phyloP scores from a whole-genome alignment of 305 asterid species.

The Fraxinus velutina region DNA sequence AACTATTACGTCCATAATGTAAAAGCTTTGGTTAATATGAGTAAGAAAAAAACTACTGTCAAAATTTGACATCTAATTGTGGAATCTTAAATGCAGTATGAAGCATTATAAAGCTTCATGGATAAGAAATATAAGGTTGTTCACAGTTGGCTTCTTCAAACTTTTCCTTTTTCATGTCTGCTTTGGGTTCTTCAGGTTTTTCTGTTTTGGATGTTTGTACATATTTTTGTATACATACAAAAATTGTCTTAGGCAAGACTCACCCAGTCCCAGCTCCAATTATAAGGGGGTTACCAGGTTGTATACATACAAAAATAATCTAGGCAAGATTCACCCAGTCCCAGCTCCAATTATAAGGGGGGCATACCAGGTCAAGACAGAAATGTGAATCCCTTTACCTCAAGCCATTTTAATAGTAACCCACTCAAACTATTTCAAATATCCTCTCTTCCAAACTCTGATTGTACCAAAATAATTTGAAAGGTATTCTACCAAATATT shows the following conservation, averaged over 20 bases:
- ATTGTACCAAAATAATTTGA: not conserved
- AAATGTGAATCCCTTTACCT: not conserved
- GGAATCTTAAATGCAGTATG: not conserved
- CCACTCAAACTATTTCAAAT: conserved; percentile 13
- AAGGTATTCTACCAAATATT: not conserved
- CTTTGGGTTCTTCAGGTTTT: not conserved
- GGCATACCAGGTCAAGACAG: not conserved
- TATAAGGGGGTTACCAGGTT: not conserved
- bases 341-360: not conserved
- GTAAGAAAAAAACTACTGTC: not conserved
- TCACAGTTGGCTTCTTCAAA: not conserved
- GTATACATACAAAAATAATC: not conserved
- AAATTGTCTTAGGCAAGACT: conserved; percentile 10
- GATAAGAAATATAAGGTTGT: not conserved
- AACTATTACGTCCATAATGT: not conserved
- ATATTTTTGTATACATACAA: not conserved
- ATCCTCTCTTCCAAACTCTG: not conserved
- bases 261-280: not conserved
- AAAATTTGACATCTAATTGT: not conserved
- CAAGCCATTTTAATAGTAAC: not conserved
- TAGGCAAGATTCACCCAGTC: conserved; percentile 1
- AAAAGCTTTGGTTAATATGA: not conserved
- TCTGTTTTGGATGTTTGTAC: not conserved
- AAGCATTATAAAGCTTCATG: conserved; percentile 1
- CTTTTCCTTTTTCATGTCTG: not conserved